These are phyloP conservation scores for Phellopilus nigrolimitatus DNA, from an alignment of 1,284 basidiomycete genomes.

Conservation along the genomic window DNA sequence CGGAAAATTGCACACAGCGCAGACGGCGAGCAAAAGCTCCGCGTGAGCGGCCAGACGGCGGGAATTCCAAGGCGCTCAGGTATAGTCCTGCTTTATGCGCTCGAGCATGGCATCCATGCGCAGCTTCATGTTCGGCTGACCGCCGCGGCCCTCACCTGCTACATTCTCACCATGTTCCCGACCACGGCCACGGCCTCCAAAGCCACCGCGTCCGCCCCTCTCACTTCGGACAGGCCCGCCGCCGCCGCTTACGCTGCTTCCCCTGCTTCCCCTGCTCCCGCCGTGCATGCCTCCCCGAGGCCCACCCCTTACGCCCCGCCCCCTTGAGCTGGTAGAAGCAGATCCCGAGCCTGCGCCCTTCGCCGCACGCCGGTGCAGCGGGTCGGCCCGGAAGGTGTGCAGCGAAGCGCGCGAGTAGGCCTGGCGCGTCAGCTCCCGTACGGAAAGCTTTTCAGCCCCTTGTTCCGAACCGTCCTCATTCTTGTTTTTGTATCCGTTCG, in stretches of 20 bases:
- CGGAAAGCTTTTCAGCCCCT: conserved; percentile 28
- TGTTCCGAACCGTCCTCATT: conserved; percentile 2
- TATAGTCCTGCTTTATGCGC: conserved; percentile 60
- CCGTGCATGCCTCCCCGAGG: background rate
- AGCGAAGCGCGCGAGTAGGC: conserved; percentile 58
- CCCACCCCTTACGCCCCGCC: conserved; percentile 19
- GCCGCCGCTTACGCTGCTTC: background rate
- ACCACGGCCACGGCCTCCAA: background rate
- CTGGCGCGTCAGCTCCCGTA: conserved; percentile 54
- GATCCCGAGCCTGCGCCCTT: background rate
- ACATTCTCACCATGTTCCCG: conserved; percentile 14
- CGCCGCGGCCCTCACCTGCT: conserved; percentile 32
- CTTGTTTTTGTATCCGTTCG: background rate
- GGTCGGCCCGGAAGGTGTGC: conserved; percentile 51
- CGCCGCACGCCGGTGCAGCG: conserved; percentile 34
- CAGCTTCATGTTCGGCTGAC: conserved; percentile 75
- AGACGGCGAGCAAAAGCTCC: too few relatives aligned
- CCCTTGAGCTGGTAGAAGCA: background rate
- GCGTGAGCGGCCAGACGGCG: too few relatives aligned
- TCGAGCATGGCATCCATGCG: conserved; percentile 77
- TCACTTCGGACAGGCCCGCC: background rate
- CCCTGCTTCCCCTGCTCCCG: background rate
- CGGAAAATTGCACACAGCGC: too few relatives aligned
- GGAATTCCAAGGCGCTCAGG: too few relatives aligned
- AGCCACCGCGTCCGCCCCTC: background rate